Conservation (phyloP, 2,329 filamentous ascomycete species). For the Sordariomycetes sp. region DNA sequence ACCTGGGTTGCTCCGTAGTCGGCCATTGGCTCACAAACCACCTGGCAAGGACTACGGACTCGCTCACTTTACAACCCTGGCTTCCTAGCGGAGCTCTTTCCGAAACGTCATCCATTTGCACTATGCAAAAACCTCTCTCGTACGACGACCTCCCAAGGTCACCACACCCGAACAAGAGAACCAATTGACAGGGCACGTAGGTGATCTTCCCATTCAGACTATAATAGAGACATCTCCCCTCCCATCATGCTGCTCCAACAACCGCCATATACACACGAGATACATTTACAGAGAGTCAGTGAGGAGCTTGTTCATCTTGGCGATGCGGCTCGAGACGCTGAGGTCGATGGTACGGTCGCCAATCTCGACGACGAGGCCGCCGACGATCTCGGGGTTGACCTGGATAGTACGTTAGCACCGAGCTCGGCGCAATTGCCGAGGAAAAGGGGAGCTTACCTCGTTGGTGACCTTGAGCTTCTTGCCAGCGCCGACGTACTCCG, state of each 20-base stretch:
- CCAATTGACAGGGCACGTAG: neutral
- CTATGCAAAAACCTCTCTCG: neutral
- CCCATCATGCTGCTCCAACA: neutral
- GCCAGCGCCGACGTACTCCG: constrained; percentile 72
- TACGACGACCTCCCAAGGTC: neutral
- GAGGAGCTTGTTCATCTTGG: constrained; percentile 99
- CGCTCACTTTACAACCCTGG: neutral
- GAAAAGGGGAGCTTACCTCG: constrained; percentile 40
- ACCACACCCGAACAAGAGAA: neutral
- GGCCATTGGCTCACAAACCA: neutral
- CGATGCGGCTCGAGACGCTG: constrained; percentile 85
- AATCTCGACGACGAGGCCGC: constrained; percentile 89
- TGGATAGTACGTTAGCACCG: constrained; percentile 16
- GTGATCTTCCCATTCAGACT: neutral
- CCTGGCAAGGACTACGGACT: neutral
- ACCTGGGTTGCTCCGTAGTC: neutral
- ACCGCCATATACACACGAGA: neutral
- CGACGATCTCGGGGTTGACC: constrained; percentile 91
- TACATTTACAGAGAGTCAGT: constrained; percentile 80
- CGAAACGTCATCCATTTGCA: neutral
- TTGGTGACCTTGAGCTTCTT: constrained; percentile 98
- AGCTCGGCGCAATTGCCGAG: neutral
- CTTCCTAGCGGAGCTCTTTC: neutral
- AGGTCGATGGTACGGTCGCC: constrained; percentile 97
- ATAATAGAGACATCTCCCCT: neutral